These are phyloP conservation scores for Staphylotrichum tortipilum DNA, from an alignment of 495 filamentous ascomycete species.

Conservation along the genomic window DNA sequence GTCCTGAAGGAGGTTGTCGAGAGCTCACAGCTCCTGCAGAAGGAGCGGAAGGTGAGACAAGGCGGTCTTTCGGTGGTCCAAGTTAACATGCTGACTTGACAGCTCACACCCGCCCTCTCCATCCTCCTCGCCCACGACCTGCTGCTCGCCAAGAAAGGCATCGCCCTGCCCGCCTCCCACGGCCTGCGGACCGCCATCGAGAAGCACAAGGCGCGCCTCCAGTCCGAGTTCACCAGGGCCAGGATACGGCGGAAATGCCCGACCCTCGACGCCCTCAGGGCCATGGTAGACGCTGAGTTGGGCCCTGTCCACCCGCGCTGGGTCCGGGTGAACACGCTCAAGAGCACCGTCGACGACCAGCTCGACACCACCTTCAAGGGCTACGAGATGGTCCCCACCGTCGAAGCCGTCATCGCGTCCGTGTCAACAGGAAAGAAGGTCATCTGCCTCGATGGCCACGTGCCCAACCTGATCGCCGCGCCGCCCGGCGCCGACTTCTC, in stretches of 20 bases:
- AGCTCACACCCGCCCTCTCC: constrained; percentile 75
- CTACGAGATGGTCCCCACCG: constrained; percentile 41
- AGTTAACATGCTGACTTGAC: neutral
- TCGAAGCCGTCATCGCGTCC: constrained; percentile 36
- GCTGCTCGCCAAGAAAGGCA: constrained; percentile 68
- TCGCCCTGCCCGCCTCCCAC: constrained; percentile 68
- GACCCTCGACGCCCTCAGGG: constrained; percentile 54
- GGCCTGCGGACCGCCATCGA: constrained; percentile 65
- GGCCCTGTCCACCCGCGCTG: constrained; percentile 59
- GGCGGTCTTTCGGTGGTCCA: too few relatives aligned
- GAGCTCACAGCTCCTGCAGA: constrained; percentile 54
- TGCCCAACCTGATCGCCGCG: constrained; percentile 76
- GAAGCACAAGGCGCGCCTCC: constrained; percentile 70
- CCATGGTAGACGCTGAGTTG: constrained; percentile 41
- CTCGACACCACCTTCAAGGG: constrained; percentile 57
- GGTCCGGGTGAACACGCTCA: constrained; percentile 79
- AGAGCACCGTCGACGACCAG: constrained; percentile 59
- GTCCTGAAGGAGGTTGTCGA: constrained; percentile 83
- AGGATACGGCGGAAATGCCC: constrained; percentile 62
- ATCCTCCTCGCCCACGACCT: constrained; percentile 82
- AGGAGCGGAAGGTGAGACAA: constrained; percentile 71
- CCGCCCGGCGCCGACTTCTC: constrained; percentile 59
- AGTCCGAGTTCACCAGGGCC: constrained; percentile 71
- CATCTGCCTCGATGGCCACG: constrained; percentile 59
- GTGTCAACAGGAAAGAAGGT: constrained; percentile 13